phyloP scores from a whole-genome alignment of 2,329 filamentous ascomycete genomes.

The Colletotrichum chrysophilum region DNA sequence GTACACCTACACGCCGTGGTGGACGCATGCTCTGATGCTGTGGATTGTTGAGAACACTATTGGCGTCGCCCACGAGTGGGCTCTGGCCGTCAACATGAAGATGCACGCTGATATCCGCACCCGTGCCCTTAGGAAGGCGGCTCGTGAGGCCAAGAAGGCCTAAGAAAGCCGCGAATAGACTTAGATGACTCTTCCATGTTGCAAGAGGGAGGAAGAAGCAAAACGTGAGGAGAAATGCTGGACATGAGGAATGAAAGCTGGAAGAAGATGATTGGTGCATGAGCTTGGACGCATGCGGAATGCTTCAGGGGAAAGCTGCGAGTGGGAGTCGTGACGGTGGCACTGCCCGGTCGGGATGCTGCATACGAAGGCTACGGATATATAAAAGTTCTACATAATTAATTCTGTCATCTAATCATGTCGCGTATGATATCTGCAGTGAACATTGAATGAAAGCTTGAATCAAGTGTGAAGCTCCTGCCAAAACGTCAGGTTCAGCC shows the following conservation, averaged over 20 bases:
- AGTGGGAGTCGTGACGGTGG: not conserved
- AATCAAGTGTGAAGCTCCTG: not conserved
- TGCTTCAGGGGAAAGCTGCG: not conserved
- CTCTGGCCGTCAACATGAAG: conserved; percentile 56
- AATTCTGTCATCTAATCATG: not conserved
- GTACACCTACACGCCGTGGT: conserved; percentile 90
- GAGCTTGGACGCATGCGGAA: not conserved
- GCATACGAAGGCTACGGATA: not conserved
- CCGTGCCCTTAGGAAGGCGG: conserved; percentile 82
- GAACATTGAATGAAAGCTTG: not conserved
- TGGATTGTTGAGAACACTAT: conserved; percentile 74
- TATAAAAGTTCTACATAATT: not conserved
- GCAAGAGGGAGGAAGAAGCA: not conserved
- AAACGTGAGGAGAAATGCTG: accelerated
- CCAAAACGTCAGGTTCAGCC: conserved; percentile 29
- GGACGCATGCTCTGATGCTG: conserved; percentile 88
- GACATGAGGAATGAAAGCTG: not conserved
- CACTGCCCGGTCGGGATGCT: accelerated
- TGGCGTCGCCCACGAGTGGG: conserved; percentile 52
- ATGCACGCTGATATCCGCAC: conserved; percentile 87
- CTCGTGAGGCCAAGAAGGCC: conserved; percentile 77
- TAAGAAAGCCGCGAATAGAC: not conserved
- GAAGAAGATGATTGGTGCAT: not conserved
- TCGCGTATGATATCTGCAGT: not conserved
- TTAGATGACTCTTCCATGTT: not conserved